Conservation (phyloP, 164 flowering plant genomes). For the Vitis vinifera region ASM3070453v1 NC_081809.1:1924001-1924500, state of each 20-base stretch:
- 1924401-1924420: conserved; percentile 47
- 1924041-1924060: no score
- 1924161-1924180: no score
- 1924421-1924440: conserved; percentile 31
- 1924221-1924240: background rate
- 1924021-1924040: no score
- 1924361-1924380: conserved; percentile 59
- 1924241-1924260: no score
- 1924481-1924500: conserved; percentile 43
- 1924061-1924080: no score
- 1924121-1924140: no score
- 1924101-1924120: no score
- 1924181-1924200: no score
- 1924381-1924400: conserved; percentile 25
- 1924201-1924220: background rate
- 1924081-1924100: no score
- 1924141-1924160: no score
- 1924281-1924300: background rate
- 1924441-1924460: conserved; percentile 28
- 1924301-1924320: no score
- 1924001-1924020: no score
- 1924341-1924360: conserved; percentile 19
- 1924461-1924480: conserved; percentile 34
- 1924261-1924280: background rate
- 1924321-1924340: background rate